These are phyloP conservation scores for Sonneratia caseolaris DNA, from an alignment of 345 rosid genomes.

Conservation along the genomic window DNA sequence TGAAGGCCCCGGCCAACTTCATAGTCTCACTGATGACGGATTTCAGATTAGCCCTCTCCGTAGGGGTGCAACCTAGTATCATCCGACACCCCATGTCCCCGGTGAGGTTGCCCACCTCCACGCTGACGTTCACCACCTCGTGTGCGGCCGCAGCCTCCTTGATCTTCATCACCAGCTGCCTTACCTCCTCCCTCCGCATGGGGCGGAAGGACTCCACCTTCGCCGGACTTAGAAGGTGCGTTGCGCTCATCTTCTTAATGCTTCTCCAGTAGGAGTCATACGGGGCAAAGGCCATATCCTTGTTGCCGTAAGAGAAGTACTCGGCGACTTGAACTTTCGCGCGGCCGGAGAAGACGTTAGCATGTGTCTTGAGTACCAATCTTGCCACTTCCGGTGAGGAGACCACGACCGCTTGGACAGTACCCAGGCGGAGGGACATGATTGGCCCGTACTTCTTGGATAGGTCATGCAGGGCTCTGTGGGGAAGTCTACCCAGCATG, in stretches of 20 bases:
- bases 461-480: slow-evolving; percentile 22
- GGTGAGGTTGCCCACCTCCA: slow-evolving; percentile 1
- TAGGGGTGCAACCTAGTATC: not conserved
- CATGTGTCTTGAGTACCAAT: slow-evolving; percentile 27
- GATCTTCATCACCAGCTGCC: slow-evolving; percentile 5
- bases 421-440: slow-evolving; percentile 32
- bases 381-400: slow-evolving; percentile 34
- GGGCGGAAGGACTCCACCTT: slow-evolving; percentile 18
- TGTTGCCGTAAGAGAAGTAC: slow-evolving; percentile 7
- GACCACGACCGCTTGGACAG: slow-evolving; percentile 27
- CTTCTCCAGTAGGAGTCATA: slow-evolving; percentile 30
- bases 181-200: slow-evolving; percentile 12
- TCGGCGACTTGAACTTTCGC: slow-evolving; percentile 10
- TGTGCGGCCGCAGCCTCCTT: not conserved
- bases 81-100: slow-evolving; percentile 5
- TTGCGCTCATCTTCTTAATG: slow-evolving; percentile 15
- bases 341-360: slow-evolving; percentile 27
- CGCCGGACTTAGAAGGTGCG: slow-evolving; percentile 19
- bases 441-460: slow-evolving; percentile 35
- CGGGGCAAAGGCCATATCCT: slow-evolving; percentile 19
- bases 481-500: slow-evolving; percentile 34
- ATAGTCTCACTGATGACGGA: not conserved
- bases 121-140: slow-evolving; percentile 9
- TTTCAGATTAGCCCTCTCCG: not conserved
- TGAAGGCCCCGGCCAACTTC: not conserved